phyloP scores from a whole-genome alignment of 1,284 basidiomycete genomes.

The Ustilago trichophora region DNA sequence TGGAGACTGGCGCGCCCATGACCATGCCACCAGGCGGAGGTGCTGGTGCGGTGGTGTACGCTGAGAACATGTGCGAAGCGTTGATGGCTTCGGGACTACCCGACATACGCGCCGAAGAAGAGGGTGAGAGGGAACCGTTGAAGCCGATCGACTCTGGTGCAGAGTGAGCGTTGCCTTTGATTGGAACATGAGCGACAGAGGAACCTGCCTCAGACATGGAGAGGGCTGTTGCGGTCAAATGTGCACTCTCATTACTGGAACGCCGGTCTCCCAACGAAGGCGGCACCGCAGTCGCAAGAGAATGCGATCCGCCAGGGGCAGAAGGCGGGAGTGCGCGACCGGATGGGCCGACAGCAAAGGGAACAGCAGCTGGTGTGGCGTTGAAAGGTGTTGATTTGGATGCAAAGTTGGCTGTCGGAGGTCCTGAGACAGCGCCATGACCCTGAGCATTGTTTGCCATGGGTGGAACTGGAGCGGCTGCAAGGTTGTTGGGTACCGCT shows the following conservation, averaged over 20 bases:
- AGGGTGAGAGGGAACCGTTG: constrained; percentile 25
- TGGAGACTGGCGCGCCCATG: constrained; percentile 17
- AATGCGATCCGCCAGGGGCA: background rate
- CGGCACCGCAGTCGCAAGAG: constrained; percentile 5
- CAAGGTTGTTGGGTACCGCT: constrained; percentile 3
- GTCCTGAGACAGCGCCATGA: background rate
- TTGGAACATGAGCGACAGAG: background rate
- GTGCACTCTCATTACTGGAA: constrained; percentile 16
- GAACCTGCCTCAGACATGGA: constrained; percentile 8
- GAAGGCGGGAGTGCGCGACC: background rate
- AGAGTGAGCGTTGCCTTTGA: constrained; percentile 4
- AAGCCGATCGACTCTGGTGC: constrained; percentile 16
- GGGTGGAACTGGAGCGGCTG: constrained; percentile 4
- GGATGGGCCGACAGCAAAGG: constrained; percentile 10
- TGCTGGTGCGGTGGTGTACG: constrained; percentile 3
- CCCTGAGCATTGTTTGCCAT: background rate
- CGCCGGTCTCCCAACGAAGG: constrained; percentile 7
- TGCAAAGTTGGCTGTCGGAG: background rate
- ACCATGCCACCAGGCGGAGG: constrained; percentile 19
- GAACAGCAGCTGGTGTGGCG: constrained; percentile 5
- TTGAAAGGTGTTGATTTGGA: constrained; percentile 1
- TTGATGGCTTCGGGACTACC: constrained; percentile 15
- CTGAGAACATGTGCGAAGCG: background rate
- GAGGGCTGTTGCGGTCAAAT: background rate
- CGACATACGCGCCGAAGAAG: constrained; percentile 24